phyloP scores from a whole-genome alignment of 257 asterid species.

The Solanum microdontum region DNA sequence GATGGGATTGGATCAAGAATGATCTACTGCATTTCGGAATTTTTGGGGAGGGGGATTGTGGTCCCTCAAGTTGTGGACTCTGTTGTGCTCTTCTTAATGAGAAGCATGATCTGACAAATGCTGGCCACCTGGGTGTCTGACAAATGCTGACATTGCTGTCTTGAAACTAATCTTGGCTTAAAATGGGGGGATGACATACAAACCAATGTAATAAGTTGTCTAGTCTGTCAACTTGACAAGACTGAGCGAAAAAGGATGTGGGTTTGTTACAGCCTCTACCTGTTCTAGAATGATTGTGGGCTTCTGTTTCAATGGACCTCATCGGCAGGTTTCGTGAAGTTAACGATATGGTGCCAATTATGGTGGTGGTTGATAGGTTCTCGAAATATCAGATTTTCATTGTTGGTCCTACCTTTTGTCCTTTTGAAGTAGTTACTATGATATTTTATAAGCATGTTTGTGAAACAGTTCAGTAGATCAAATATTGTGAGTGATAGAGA shows the following conservation, averaged over 20 bases:
- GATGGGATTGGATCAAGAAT: not conserved
- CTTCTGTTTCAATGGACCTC: not conserved
- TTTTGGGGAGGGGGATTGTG: not conserved
- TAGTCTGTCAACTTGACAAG: not conserved
- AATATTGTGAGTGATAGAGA: not conserved
- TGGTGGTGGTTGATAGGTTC: not conserved
- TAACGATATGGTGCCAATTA: not conserved
- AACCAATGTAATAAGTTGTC: not conserved
- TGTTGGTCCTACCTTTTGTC: not conserved
- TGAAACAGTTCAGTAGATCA: not conserved
- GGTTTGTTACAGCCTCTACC: not conserved
- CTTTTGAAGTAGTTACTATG: not conserved
- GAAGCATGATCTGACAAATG: not conserved
- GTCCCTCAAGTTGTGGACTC: not conserved
- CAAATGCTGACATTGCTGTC: not conserved
- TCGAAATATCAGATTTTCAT: not conserved
- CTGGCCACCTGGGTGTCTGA: not conserved
- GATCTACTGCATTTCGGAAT: not conserved
- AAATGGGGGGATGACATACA: not conserved
- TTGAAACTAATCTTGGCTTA: not conserved
- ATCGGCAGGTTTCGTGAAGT: not conserved
- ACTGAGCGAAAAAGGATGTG: not conserved
- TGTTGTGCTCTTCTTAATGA: not conserved
- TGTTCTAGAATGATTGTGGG: not conserved
- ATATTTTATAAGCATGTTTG: not conserved